These are phyloP conservation scores for Brassica carinata DNA, from an alignment of 345 rosid genomes.

Conservation along the genomic window DNA sequence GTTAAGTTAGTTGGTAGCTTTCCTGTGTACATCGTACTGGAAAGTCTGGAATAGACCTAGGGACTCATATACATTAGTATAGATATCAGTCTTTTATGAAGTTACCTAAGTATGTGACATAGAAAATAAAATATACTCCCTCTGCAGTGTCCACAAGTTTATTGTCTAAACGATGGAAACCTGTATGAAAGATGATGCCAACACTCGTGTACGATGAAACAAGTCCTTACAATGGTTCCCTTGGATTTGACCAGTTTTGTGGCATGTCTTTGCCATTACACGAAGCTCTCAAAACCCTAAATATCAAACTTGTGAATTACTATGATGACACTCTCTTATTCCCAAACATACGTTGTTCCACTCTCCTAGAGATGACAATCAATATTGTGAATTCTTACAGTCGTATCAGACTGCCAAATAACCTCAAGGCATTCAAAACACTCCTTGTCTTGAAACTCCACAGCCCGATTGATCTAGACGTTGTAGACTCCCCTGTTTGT, in stretches of 20 bases:
- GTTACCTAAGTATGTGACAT: too few species aligned
- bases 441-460: conserved; percentile 16
- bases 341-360: not conserved
- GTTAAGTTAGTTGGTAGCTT: conserved; percentile 20
- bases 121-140: too few species aligned
- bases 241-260: not conserved
- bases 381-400: not conserved
- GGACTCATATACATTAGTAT: too few species aligned
- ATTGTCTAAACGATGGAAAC: conserved; percentile 21
- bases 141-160: not conserved
- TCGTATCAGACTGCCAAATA: not conserved
- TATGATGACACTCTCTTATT: not conserved
- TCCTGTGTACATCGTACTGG: not conserved
- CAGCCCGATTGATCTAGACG: not conserved
- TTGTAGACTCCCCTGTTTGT: conserved; percentile 15
- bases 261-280: conserved; percentile 8
- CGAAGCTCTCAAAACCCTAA: conserved; percentile 23
- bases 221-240: not conserved
- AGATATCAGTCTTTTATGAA: too few species aligned
- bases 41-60: too few species aligned
- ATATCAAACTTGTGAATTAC: not conserved
- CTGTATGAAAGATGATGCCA: not conserved
- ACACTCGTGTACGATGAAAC: not conserved
- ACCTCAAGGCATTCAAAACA: not conserved
- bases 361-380: conserved; percentile 13